A percentile compares a stretch with the other conserved stretches of the same genome.
These are phyloP conservation scores for Metschnikowia amazonensis DNA, from an alignment of 805 yeast species.

Conservation along the genomic window DNA sequence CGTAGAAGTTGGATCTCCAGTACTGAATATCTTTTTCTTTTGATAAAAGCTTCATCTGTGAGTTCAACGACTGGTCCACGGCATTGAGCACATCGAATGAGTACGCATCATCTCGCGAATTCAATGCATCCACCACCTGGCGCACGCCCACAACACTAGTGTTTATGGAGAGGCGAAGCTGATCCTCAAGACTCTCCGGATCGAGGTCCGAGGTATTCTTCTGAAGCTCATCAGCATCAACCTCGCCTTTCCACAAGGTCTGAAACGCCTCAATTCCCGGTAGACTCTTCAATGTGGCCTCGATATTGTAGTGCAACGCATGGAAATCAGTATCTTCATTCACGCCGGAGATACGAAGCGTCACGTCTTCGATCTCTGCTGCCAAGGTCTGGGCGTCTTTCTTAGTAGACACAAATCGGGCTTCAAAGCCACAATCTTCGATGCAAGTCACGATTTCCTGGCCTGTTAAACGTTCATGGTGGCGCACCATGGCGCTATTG, in stretches of 20 bases:
- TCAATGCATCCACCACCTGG: slow-evolving; percentile 45
- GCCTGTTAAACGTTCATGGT: slow-evolving; percentile 31
- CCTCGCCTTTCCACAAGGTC: slow-evolving; percentile 22
- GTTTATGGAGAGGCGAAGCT: slow-evolving; percentile 47
- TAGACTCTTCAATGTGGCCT: slow-evolving; percentile 33
- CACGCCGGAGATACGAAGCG: slow-evolving; percentile 34
- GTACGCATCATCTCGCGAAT: slow-evolving; percentile 49
- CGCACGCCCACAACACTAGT: slow-evolving; percentile 58
- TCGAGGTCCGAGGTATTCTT: slow-evolving; percentile 12
- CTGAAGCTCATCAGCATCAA: slow-evolving; percentile 16
- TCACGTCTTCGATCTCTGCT: slow-evolving; percentile 23
- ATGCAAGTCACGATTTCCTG: slow-evolving; percentile 48
- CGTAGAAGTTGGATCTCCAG: slow-evolving; percentile 61
- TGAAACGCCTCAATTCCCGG: slow-evolving; percentile 28
- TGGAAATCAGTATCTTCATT: slow-evolving; percentile 24
- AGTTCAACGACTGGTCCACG: slow-evolving; percentile 50
- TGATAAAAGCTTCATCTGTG: slow-evolving; percentile 67
- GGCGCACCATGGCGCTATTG: slow-evolving; percentile 62
- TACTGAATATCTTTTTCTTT: slow-evolving; percentile 66
- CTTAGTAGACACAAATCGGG: slow-evolving; percentile 4
- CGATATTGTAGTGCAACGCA: slow-evolving; percentile 36
- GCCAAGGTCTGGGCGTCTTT: neutral
- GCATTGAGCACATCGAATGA: slow-evolving; percentile 46
- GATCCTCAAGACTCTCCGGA: slow-evolving; percentile 26
- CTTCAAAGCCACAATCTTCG: slow-evolving; percentile 54